phyloP scores from a whole-genome alignment of 495 filamentous ascomycete genomes.

The Penicillium longicatenatum region DNA sequence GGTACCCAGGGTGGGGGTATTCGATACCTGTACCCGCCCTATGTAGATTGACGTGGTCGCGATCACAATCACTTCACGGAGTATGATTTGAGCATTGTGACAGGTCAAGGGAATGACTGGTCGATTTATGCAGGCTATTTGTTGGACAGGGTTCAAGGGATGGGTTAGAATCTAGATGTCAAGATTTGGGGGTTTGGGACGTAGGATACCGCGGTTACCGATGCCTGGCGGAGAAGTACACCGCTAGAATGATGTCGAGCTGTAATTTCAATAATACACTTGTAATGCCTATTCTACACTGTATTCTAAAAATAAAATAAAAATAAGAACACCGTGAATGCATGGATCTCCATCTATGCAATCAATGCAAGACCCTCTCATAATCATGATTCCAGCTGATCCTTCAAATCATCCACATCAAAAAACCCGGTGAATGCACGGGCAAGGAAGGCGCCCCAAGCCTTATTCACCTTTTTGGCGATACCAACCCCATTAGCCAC shows the following conservation, averaged over 20 bases:
- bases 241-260: constrained; percentile 28
- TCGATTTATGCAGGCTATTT: neutral
- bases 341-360: constrained; percentile 8
- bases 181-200: neutral
- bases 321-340: constrained; percentile 11
- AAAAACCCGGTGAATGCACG: constrained; percentile 80
- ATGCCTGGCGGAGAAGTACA: constrained; percentile 9
- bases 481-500: constrained; percentile 20
- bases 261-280: constrained; percentile 6
- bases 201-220: neutral
- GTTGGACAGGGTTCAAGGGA: neutral
- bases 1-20: neutral
- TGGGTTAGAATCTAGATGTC: neutral
- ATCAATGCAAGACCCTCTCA: constrained; percentile 7
- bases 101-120: neutral
- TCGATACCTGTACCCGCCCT: neutral
- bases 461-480: constrained; percentile 45
- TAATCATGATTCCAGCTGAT: constrained; percentile 5
- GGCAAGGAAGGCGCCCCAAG: constrained; percentile 74
- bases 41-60: neutral
- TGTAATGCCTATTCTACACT: neutral
- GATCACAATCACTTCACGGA: neutral
- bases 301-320: constrained; percentile 1
- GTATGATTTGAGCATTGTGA: neutral
- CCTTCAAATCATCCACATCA: constrained; percentile 58